A percentile compares a stretch with the other conserved stretches of the same genome.
Conservation (phyloP, 2,329 filamentous ascomycete genomes). For the Penicillium nordicum region DNA sequence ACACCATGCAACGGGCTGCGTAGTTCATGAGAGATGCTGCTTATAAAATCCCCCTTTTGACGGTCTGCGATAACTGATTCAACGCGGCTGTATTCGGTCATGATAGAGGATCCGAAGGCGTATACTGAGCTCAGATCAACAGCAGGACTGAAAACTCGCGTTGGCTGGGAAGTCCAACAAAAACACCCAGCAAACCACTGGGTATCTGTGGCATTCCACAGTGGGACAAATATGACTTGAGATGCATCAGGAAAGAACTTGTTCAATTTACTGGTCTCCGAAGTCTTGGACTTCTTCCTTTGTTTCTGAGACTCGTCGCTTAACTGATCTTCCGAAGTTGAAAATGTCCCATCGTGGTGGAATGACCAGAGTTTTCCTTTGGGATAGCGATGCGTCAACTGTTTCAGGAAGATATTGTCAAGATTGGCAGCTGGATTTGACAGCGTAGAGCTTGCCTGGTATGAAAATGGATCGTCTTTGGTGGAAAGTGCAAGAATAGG, state of each 20-base stretch:
- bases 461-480: background rate
- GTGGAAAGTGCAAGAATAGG: constrained; percentile 14
- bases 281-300: background rate
- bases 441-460: background rate
- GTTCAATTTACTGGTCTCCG: constrained; percentile 10
- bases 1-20: constrained; percentile 46
- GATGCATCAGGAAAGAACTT: constrained; percentile 23
- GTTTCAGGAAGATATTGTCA: constrained; percentile 11
- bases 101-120: constrained; percentile 35
- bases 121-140: constrained; percentile 35
- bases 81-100: constrained; percentile 37
- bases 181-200: constrained; percentile 30
- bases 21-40: constrained; percentile 51
- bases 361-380: constrained; percentile 19
- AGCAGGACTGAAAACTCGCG: constrained; percentile 18
- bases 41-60: constrained; percentile 52
- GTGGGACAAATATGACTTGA: constrained; percentile 28
- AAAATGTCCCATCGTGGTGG: constrained; percentile 14
- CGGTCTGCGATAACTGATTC: constrained; percentile 37
- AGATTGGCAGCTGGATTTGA: constrained; percentile 8
- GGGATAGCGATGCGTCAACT: constrained; percentile 11
- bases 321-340: constrained; percentile 15
- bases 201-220: constrained; percentile 32
- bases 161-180: constrained; percentile 27
- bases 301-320: constrained; percentile 46